Evolutionary conservation across 768 basidiomycete genomes (phyloP).

Genomic region (Mycena haematopus): DNA sequence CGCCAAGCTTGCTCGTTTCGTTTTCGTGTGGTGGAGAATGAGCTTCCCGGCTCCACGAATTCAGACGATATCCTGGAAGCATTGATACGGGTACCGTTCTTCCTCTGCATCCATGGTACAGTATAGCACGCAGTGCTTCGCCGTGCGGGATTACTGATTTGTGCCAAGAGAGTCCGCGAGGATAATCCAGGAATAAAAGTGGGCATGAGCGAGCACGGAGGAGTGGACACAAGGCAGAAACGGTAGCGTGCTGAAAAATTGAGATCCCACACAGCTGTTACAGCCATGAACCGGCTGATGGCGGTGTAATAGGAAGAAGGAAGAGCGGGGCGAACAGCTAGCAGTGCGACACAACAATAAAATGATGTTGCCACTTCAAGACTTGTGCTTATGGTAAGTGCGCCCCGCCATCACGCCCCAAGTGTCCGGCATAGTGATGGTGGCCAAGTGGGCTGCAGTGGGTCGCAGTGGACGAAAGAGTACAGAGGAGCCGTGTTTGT

Average conservation of each 20-base stretch:
- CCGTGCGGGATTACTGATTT: no score
- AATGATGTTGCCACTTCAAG: no score
- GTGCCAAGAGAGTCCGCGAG: no score
- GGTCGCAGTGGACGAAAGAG: constrained; percentile 20
- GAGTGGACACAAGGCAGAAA: not conserved
- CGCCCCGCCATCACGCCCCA: constrained; percentile 15
- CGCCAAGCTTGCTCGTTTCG: no score
- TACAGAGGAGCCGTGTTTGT: not conserved
- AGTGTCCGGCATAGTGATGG: no score
- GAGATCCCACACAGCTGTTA: not conserved
- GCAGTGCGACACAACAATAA: not conserved
- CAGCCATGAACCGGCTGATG: not conserved
- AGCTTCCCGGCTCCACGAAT: no score
- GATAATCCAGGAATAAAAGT: not conserved
- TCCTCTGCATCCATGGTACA: no score
- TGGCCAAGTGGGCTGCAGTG: not conserved
- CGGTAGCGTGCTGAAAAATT: not conserved
- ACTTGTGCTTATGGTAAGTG: constrained; percentile 6
- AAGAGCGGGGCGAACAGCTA: not conserved
- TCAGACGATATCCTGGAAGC: no score
- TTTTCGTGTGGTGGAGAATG: no score
- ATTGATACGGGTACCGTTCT: no score
- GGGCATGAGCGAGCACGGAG: no score
- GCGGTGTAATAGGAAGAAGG: not conserved
- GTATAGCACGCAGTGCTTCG: no score